These are phyloP conservation scores for Apiotrichum laibachii DNA, from an alignment of 1,284 basidiomycete species.

Conservation along the genomic window DNA sequence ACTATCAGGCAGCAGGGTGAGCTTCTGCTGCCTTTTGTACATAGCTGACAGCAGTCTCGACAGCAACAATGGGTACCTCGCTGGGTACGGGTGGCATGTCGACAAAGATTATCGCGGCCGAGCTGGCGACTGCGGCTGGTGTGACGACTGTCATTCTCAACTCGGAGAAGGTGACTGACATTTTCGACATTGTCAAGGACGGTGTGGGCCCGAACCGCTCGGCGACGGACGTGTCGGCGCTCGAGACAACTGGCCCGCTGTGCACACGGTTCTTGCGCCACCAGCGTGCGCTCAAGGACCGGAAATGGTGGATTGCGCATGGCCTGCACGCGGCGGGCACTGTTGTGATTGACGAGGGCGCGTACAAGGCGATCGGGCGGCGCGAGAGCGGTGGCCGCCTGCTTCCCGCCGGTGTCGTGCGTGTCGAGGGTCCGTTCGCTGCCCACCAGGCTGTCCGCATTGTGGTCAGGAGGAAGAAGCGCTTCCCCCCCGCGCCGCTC, in stretches of 20 bases:
- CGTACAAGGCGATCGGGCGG: constrained; percentile 76
- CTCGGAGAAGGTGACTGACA: constrained; percentile 72
- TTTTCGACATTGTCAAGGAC: constrained; percentile 73
- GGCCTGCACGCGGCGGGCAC: constrained; percentile 84
- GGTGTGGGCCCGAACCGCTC: constrained; percentile 39
- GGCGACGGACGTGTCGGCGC: constrained; percentile 26
- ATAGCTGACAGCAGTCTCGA: constrained; percentile 65
- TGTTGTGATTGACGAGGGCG: constrained; percentile 77
- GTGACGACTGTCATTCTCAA: constrained; percentile 90
- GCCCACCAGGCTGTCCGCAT: constrained; percentile 90
- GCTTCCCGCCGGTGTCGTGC: constrained; percentile 83
- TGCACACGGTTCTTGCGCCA: constrained; percentile 87
- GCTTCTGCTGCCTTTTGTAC: constrained; percentile 12
- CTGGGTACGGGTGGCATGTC: constrained; percentile 99
- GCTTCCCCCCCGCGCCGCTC: constrained; percentile 35
- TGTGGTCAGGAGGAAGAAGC: constrained; percentile 57
- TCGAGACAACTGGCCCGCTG: constrained; percentile 50
- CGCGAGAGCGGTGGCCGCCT: constrained; percentile 85
- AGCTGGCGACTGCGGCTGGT: constrained; percentile 92
- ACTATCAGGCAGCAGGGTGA: constrained; percentile 76
- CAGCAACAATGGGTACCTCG: constrained; percentile 83
- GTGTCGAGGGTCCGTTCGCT: constrained; percentile 84
- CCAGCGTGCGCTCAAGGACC: constrained; percentile 71
- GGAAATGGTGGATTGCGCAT: constrained; percentile 94
- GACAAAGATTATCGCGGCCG: constrained; percentile 96